Evolutionary conservation across 345 rosid genomes (phyloP), one percentile per base, ranked within the genome.

Genomic region (Stellera chamaejasme): DNA sequence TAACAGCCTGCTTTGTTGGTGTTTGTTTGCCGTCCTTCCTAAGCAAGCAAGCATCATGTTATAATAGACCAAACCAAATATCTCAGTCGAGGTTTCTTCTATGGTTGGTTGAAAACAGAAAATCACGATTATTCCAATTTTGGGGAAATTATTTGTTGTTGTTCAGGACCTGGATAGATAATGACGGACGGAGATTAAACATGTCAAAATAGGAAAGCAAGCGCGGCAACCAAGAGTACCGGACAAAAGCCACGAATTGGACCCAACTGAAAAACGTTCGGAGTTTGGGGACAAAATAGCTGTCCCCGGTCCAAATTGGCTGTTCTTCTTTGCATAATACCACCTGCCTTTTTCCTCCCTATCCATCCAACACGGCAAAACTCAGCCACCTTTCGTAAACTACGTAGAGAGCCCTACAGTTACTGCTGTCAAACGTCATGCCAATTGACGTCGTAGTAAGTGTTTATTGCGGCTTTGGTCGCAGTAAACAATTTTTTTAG

Each of bases 361-460:
- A 71, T 76, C 79, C 71, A 52, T 68, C 71, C 77, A 71, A 56
- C 73, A 15, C 36, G 52, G 68, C 64, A 41, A 44, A 59, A 43
- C 1, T 65, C 48, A 28, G 58, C 54, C 15, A 13, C 46, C 13
- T 14, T 28, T 23, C 46, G n/a, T 25, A 28, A 47, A 59, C 48
- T n/a, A n/a, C n/a, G 54, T 39, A 59, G 2, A 10, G 13, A 2
- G 9, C 43, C 27, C 10, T 26, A 27, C 54, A n/a, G n/a, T n/a
- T n/a, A n/a, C n/a, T n/a, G n/a, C n/a, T n/a, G n/a, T n/a, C n/a
- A n/a, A n/a, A n/a, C n/a, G n/a, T n/a, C n/a, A n/a, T n/a, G n/a
- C n/a, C n/a, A n/a, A n/a, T n/a, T n/a, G n/a, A n/a, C n/a, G n/a
- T n/a, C n/a, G n/a, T n/a, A n/a, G n/a, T n/a, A n/a, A n/a, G n/a